Conservation (phyloP, 345 rosid species). For the Brassica carinata region DNA sequence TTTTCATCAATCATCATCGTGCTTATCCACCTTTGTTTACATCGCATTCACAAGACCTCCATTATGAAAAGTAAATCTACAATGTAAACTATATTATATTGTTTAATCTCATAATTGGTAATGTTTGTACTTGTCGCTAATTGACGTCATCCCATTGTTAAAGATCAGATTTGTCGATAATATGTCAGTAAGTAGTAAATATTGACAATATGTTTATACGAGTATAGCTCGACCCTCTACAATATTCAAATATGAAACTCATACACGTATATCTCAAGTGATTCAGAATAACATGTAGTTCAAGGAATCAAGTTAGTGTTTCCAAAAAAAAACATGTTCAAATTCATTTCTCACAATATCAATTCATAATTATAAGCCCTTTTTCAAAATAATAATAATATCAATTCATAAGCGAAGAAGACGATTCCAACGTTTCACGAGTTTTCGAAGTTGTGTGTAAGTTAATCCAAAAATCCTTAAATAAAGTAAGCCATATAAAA, state of each 20-base stretch:
- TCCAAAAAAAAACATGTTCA: no score
- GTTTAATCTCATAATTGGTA: neutral
- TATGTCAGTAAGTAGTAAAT: neutral
- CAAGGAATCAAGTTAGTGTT: neutral
- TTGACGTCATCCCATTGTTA: neutral
- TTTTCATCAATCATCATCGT: constrained; percentile 24
- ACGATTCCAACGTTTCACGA: no score
- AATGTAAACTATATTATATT: neutral
- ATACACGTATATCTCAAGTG: neutral
- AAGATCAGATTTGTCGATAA: neutral
- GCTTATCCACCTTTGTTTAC: constrained; percentile 36
- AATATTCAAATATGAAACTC: neutral
- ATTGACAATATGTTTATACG: neutral
- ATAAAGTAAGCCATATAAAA: no score
- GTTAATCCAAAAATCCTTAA: no score
- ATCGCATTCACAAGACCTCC: constrained; percentile 29
- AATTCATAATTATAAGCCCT: no score
- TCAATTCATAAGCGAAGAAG: no score
- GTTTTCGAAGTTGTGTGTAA: no score
- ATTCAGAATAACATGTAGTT: neutral
- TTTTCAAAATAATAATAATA: no score
- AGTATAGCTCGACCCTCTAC: neutral
- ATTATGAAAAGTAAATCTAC: constrained; percentile 21
- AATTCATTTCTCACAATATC: neutral
- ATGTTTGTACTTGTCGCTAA: neutral